Conservation (phyloP, 805 yeast species). For the Hanseniaspora valbyensis region DNA sequence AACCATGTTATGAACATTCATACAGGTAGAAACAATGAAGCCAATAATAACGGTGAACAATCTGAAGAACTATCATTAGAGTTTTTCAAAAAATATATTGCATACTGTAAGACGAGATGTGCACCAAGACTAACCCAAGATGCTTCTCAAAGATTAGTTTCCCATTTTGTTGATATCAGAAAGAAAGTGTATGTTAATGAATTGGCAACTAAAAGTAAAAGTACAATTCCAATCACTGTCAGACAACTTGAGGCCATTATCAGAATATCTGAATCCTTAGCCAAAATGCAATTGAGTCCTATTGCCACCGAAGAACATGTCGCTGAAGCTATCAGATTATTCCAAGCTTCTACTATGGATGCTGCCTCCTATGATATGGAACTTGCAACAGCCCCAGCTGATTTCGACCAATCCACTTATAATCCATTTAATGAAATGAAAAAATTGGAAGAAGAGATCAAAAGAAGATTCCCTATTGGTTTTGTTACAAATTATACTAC, state of each 20-base stretch:
- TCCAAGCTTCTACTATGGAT: conserved; percentile 95
- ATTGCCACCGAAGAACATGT: conserved; percentile 83
- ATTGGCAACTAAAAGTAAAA: conserved; percentile 69
- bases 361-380: conserved; percentile 47
- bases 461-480: conserved; percentile 87
- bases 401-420: conserved; percentile 39
- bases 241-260: conserved; percentile 96
- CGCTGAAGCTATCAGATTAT: conserved; percentile 86
- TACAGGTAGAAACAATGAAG: conserved; percentile 50
- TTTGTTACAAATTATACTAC: conserved; percentile 88
- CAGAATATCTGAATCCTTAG: conserved; percentile 88
- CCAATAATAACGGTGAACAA: conserved; percentile 36
- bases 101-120: conserved; percentile 78
- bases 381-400: conserved; percentile 18
- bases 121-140: conserved; percentile 86
- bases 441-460: conserved; percentile 70
- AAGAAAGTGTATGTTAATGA: conserved; percentile 73
- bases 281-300: conserved; percentile 73
- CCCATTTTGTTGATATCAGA: conserved; percentile 86
- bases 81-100: conserved; percentile 82
- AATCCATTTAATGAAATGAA: conserved; percentile 58
- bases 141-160: conserved; percentile 80
- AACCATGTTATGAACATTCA: conserved; percentile 91
- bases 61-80: conserved; percentile 54
- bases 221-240: conserved; percentile 92